These are phyloP conservation scores for Stagonosporopsis tanaceti DNA, from an alignment of 2,329 filamentous ascomycete species.

Conservation along the genomic window DNA sequence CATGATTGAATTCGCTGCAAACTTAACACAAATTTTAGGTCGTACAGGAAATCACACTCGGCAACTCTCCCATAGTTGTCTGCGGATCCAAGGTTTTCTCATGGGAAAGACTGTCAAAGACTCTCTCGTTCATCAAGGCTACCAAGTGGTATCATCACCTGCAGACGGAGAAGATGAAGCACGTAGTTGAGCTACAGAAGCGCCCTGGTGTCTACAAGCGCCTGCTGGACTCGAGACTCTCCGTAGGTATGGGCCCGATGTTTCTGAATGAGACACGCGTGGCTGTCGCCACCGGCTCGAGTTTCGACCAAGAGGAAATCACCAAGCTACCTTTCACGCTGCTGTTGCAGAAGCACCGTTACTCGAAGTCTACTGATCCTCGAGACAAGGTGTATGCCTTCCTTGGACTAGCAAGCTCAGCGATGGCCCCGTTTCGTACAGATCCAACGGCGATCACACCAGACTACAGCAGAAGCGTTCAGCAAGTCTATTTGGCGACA, in stretches of 20 bases:
- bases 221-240: conserved; percentile 16
- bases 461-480: conserved; percentile 33
- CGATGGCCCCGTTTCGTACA: conserved; percentile 29
- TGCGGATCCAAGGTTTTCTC: conserved; percentile 29
- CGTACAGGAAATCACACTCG: conserved; percentile 41
- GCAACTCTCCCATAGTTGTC: conserved; percentile 29
- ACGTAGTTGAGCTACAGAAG: conserved; percentile 23
- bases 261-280: conserved; percentile 34
- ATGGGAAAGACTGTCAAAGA: conserved; percentile 35
- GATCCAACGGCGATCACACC: conserved; percentile 25
- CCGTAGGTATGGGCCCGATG: conserved; percentile 31
- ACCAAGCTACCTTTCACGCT: conserved; percentile 24
- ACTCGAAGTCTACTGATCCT: conserved; percentile 35
- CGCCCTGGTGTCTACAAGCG: conserved; percentile 33
- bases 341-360: conserved; percentile 36
- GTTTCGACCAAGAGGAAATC: background rate
- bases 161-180: conserved; percentile 35
- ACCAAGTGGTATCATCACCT: conserved; percentile 41
- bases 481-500: conserved; percentile 31
- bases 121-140: conserved; percentile 31
- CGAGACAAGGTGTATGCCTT: conserved; percentile 43
- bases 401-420: conserved; percentile 31
- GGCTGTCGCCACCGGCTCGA: conserved; percentile 10
- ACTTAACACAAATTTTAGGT: conserved; percentile 15
- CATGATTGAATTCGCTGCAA: background rate